A percentile compares a stretch with the other conserved stretches of the same genome.
These are phyloP conservation scores for Elsinoe arachidis DNA, from an alignment of 2,329 filamentous ascomycete species.

Conservation along the genomic window DNA sequence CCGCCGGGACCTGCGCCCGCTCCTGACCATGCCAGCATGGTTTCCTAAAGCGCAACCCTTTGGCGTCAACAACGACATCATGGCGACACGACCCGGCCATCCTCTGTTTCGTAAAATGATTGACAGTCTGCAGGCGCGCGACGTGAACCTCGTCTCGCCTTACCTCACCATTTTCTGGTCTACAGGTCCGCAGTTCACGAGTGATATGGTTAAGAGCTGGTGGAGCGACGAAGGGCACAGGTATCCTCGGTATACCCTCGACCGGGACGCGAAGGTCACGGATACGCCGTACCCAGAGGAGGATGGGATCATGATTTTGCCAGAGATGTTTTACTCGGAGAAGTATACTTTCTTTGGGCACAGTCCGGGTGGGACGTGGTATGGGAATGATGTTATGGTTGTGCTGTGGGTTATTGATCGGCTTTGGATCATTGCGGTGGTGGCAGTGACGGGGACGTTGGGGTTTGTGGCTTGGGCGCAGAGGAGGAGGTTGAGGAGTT, in stretches of 20 bases:
- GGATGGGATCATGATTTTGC: constrained; percentile 20
- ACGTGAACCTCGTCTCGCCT: neutral
- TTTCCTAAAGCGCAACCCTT: constrained; percentile 60
- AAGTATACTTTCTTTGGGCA: constrained; percentile 27
- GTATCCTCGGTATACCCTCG: no score
- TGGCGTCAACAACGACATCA: constrained; percentile 68
- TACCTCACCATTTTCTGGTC: constrained; percentile 27
- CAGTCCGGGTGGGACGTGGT: constrained; percentile 26
- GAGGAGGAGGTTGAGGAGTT: neutral
- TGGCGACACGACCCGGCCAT: constrained; percentile 38
- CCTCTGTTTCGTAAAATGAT: constrained; percentile 20
- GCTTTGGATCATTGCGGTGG: neutral
- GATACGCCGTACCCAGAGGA: neutral
- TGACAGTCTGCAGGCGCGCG: neutral
- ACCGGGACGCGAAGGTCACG: neutral
- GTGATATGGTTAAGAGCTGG: constrained; percentile 23
- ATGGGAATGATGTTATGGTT: constrained; percentile 24
- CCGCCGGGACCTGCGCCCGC: constrained; percentile 54
- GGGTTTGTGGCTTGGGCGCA: no score
- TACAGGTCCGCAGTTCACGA: constrained; percentile 25
- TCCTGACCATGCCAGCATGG: constrained; percentile 59
- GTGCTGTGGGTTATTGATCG: constrained; percentile 23
- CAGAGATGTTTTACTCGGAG: constrained; percentile 25
- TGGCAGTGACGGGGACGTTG: no score
- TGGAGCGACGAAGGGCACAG: constrained; percentile 5